Evolutionary conservation across 192 early-diverging fungal genomes (phyloP), one percentile per base, ranked within the genome.

Genomic region (Podila horticola): DNA sequence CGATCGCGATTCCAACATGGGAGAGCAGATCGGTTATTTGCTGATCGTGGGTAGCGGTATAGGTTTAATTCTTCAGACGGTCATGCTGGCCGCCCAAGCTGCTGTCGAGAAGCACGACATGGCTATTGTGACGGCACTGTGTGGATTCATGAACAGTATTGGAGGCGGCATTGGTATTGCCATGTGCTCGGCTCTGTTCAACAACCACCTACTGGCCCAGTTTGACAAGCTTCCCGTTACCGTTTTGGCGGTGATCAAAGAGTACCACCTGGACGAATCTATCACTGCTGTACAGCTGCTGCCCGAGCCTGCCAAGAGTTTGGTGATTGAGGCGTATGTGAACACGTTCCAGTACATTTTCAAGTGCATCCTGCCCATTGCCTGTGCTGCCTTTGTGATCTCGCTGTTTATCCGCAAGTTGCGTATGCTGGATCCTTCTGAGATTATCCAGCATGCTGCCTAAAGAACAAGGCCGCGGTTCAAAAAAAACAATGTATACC

Each of bases 41-140:
- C 68, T 96, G 26, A 77, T 95, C 67, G 71, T 90, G 50, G 96
- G 95, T 9, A 55, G 91, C 22, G 96, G 96, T 28, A 85, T 92
- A 41, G 95, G 96, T 51, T 85, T 81, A 36, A 85, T 91, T 64
- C 83, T 96, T 63, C 95, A 95, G 85, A 91, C 90, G 1, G 87
- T 90, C 31, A 87, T 95, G 73, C 82, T 95, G 65, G 92, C 89
- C 4, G 87, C 91, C 5, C 96, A 96, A 70, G 91, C 90, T 0
- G 83, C 88, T 2, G 94, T 95, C 2, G 63, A 83, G 6, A 84
- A 86, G 55, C 74, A 76, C 19, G 87, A 92, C 64, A 91, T 95
- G 83, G 95, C 95, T 1, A 83, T 91, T 7, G 92, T 88, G 52
- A 95, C 95, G 13, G 86, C 93, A 8, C 69, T 94, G 49, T 87